These are phyloP conservation scores for Emergomyces orientalis DNA, from an alignment of 2,329 filamentous ascomycete genomes.

Conservation along the genomic window DNA sequence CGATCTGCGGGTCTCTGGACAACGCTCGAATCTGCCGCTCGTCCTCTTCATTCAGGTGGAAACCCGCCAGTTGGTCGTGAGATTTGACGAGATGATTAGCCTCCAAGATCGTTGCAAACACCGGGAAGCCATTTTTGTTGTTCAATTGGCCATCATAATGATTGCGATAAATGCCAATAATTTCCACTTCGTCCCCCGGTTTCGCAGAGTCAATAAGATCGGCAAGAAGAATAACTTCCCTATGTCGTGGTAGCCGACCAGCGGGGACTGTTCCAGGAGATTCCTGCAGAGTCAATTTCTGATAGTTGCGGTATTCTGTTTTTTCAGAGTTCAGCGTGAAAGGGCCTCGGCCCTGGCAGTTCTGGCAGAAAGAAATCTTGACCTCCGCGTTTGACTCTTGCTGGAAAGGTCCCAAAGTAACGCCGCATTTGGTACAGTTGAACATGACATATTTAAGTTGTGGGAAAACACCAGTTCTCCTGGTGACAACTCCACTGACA, in stretches of 20 bases:
- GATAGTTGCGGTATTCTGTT: constrained; percentile 97
- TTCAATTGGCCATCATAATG: constrained; percentile 97
- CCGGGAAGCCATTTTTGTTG: constrained; percentile 96
- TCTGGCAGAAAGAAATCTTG: constrained; percentile 92
- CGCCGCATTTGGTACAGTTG: constrained; percentile 85
- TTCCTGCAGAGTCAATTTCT: constrained; percentile 94
- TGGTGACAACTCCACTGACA: constrained; percentile 89
- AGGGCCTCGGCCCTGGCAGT: constrained; percentile 87
- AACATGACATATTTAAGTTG: constrained; percentile 99
- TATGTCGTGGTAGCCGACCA: constrained; percentile 81
- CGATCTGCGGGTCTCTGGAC: constrained; percentile 79
- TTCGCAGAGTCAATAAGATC: constrained; percentile 95
- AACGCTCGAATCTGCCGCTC: constrained; percentile 81
- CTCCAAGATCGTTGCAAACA: constrained; percentile 94
- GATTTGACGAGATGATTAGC: constrained; percentile 96
- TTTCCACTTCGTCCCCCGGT: constrained; percentile 93
- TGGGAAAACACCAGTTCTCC: constrained; percentile 89
- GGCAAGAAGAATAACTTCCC: constrained; percentile 92
- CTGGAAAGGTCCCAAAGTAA: constrained; percentile 89
- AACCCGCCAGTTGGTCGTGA: constrained; percentile 93
- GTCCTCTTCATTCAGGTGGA: constrained; percentile 89
- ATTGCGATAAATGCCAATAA: constrained; percentile 94
- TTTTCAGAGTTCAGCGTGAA: constrained; percentile 96
- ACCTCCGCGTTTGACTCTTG: constrained; percentile 96
- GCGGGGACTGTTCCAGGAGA: constrained; percentile 95